Evolutionary conservation across 495 filamentous ascomycete genomes (phyloP).

Genomic region (Podospora pseudoanserina): DNA sequence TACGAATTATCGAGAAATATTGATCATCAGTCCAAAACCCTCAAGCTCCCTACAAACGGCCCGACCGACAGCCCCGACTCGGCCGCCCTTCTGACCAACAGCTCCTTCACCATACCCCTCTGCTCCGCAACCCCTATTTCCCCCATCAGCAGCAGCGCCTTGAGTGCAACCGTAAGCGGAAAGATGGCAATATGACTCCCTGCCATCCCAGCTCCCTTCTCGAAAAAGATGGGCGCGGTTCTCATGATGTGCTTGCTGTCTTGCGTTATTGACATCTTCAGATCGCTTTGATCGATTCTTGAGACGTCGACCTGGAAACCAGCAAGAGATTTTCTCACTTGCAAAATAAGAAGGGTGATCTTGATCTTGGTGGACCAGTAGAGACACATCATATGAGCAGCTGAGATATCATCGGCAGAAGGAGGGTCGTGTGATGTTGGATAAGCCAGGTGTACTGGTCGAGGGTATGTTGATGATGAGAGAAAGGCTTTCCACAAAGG

Average conservation of each 20-base stretch:
- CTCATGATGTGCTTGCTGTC: neutral
- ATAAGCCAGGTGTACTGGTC: neutral
- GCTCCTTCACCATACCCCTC: neutral
- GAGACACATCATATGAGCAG: slow-evolving; percentile 3
- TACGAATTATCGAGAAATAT: too few relatives aligned
- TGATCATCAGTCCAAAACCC: neutral
- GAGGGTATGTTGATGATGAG: neutral
- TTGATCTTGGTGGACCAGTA: slow-evolving; percentile 1
- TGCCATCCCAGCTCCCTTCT: neutral
- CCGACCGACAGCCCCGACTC: slow-evolving; percentile 1
- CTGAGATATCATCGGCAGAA: neutral
- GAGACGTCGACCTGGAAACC: too few relatives aligned
- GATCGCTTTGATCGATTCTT: neutral
- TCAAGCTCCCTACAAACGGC: slow-evolving; percentile 1
- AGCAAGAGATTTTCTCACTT: neutral
- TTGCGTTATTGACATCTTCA: neutral
- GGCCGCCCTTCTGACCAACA: neutral
- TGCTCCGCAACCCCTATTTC: neutral
- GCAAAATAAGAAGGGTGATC: neutral
- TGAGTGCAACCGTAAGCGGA: neutral
- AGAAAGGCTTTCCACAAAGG: neutral
- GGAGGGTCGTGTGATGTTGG: neutral
- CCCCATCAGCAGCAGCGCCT: neutral
- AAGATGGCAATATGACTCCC: neutral
- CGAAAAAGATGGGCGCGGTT: slow-evolving; percentile 6